phyloP scores from a whole-genome alignment of 768 basidiomycete genomes.

The Lactarius hengduanensis region DNA sequence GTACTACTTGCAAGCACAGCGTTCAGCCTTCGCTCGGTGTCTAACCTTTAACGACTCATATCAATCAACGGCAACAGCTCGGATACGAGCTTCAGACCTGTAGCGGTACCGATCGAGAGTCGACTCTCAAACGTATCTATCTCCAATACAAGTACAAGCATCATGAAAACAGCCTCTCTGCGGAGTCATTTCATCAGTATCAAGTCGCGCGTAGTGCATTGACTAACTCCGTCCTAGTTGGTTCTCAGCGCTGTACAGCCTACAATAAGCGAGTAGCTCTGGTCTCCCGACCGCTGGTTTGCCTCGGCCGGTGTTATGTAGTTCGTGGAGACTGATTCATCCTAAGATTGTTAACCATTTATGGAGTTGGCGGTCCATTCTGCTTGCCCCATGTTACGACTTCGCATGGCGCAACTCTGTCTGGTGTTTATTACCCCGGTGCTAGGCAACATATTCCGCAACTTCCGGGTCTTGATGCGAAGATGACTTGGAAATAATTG shows the following conservation, averaged over 20 bases:
- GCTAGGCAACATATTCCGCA: background rate
- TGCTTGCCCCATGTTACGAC: constrained; percentile 8
- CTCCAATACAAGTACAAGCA: background rate
- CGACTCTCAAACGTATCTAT: constrained; percentile 3
- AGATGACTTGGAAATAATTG: constrained; percentile 8
- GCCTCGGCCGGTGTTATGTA: constrained; percentile 18
- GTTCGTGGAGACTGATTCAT: constrained; percentile 6
- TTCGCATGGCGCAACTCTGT: background rate
- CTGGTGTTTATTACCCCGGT: constrained; percentile 9
- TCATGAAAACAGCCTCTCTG: constrained; percentile 5
- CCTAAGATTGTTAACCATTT: constrained; percentile 15
- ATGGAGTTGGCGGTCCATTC: constrained; percentile 8
- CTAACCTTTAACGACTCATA: background rate
- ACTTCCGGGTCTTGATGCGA: constrained; percentile 21
- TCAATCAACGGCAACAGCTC: background rate
- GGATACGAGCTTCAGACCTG: background rate
- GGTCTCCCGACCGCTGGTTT: constrained; percentile 17
- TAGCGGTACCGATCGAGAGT: background rate
- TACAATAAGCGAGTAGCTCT: constrained; percentile 18
- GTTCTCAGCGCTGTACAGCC: constrained; percentile 23
- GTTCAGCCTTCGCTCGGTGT: background rate
- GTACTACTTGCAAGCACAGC: background rate
- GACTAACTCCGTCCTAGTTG: constrained; percentile 3
- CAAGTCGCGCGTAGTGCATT: constrained; percentile 2
- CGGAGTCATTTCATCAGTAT: constrained; percentile 6